A percentile compares a stretch with the other conserved stretches of the same genome.
Evolutionary conservation across 352 stramenopile genomes (phyloP).

Genomic region (Phytophthora vignae): DNA sequence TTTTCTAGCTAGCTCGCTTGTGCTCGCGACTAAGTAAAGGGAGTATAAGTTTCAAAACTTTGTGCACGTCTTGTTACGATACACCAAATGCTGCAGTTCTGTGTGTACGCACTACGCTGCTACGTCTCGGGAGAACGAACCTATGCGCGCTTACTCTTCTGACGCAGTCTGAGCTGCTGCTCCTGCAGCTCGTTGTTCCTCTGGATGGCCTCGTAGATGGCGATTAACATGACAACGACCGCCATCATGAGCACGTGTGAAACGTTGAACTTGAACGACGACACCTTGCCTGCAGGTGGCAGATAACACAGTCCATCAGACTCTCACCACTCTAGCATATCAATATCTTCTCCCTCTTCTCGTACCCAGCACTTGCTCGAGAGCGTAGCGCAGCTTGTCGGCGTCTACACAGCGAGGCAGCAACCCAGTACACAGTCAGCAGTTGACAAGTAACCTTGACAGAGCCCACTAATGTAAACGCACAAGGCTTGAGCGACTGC

Average conservation of each 20-base stretch:
- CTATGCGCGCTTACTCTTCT: slow-evolving; percentile 59
- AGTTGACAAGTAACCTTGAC: background rate
- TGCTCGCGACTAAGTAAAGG: slow-evolving; percentile 35
- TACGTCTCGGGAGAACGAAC: background rate
- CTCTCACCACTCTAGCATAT: too few species aligned
- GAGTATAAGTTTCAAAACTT: slow-evolving; percentile 36
- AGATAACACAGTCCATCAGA: too few species aligned
- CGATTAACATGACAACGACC: slow-evolving; percentile 78
- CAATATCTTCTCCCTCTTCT: too few species aligned
- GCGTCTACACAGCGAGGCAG: slow-evolving; percentile 47
- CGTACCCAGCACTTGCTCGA: slow-evolving; percentile 74
- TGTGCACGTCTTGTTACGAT: slow-evolving; percentile 2
- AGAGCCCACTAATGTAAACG: background rate
- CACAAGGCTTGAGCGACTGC: slow-evolving; percentile 64
- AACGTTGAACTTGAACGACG: slow-evolving; percentile 83
- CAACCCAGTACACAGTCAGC: slow-evolving; percentile 5
- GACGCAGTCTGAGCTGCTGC: slow-evolving; percentile 61
- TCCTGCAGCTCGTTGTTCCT: slow-evolving; percentile 78
- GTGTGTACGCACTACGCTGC: too few species aligned
- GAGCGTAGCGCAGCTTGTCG: slow-evolving; percentile 69
- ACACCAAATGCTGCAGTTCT: slow-evolving; percentile 13
- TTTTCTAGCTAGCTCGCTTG: slow-evolving; percentile 23
- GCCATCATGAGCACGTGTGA: slow-evolving; percentile 86
- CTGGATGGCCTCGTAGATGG: slow-evolving; percentile 81
- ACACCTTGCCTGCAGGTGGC: slow-evolving; percentile 58